Evolutionary conservation across 2,329 filamentous ascomycete species (phyloP).

Genomic region (Curvularia eragrostidis): DNA sequence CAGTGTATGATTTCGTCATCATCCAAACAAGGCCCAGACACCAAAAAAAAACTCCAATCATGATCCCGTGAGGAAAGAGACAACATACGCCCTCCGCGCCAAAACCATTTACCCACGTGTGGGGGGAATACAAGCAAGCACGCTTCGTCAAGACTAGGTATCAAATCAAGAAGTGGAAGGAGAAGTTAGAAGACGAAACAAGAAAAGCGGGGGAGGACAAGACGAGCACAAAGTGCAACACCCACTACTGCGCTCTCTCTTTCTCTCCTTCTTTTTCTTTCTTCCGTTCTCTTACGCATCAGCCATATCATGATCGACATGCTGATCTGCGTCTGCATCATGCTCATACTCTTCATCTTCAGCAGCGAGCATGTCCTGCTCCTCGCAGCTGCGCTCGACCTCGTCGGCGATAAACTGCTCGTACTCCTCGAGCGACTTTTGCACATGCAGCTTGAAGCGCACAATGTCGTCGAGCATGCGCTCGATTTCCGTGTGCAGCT

Average conservation of each 20-base stretch:
- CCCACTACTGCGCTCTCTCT: too few species aligned
- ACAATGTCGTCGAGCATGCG: slow-evolving; percentile 96
- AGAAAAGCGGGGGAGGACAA: neutral
- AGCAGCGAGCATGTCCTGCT: slow-evolving; percentile 51
- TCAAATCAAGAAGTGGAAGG: neutral
- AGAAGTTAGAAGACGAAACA: neutral
- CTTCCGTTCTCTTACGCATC: slow-evolving; percentile 4
- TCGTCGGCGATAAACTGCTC: slow-evolving; percentile 93
- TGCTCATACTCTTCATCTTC: slow-evolving; percentile 42
- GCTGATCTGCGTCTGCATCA: slow-evolving; percentile 33
- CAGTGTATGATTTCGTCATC: neutral
- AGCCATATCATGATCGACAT: slow-evolving; percentile 3
- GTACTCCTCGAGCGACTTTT: slow-evolving; percentile 91
- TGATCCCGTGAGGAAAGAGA: slow-evolving; percentile 5
- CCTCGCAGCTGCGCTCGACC: slow-evolving; percentile 70
- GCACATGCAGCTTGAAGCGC: slow-evolving; percentile 97
- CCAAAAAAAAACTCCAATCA: slow-evolving; percentile 5
- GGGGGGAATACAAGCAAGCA: too few species aligned
- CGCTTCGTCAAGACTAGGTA: neutral
- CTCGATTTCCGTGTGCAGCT: slow-evolving; percentile 96
- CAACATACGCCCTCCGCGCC: too few species aligned
- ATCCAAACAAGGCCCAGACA: neutral
- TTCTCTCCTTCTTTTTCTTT: too few species aligned
- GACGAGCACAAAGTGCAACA: too few species aligned
- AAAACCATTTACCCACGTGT: too few species aligned